Conservation (phyloP, 306 rosid genomes). For the Gillenia trifoliata region DNA sequence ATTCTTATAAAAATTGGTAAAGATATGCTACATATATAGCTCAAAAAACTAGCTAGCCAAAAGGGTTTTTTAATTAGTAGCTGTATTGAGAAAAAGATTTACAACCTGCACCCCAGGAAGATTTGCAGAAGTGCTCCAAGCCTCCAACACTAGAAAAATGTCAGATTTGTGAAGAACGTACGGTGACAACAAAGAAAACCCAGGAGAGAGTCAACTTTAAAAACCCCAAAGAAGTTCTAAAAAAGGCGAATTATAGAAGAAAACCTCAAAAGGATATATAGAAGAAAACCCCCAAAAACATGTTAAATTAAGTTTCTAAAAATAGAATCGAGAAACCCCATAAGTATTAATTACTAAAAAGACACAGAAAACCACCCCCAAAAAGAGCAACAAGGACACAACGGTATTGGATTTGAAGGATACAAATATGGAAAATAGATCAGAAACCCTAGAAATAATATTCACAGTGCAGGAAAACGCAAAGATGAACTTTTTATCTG, state of each 20-base stretch:
- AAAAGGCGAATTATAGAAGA: neutral
- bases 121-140: neutral
- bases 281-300: neutral
- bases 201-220: neutral
- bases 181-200: neutral
- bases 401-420: neutral
- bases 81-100: neutral
- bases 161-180: neutral
- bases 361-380: neutral
- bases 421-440: conserved; percentile 1
- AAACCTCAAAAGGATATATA: neutral
- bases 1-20: neutral
- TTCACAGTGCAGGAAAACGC: neutral
- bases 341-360: neutral
- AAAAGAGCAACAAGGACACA: neutral
- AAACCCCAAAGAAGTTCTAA: neutral
- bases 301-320: neutral
- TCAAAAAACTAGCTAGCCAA: neutral
- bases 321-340: neutral
- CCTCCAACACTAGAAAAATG: neutral
- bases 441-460: conserved; percentile 39
- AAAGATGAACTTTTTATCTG: neutral
- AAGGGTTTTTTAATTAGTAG: neutral
- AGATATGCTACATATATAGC: neutral
- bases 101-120: neutral